Conservation (phyloP, 2,329 filamentous ascomycete species). For the Aspergillus tamarii region DNA sequence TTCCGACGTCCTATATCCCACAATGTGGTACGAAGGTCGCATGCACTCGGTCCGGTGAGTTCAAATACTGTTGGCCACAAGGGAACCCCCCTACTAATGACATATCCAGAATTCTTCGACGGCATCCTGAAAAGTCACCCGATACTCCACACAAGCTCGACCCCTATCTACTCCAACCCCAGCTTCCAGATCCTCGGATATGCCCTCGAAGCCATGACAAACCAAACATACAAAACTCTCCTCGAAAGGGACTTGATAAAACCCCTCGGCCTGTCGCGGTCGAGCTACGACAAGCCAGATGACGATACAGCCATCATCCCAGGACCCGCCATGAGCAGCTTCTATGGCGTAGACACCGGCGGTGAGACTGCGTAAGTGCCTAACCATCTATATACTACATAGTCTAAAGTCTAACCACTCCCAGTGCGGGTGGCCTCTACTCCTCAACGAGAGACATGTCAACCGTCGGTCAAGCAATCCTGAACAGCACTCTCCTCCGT, state of each 20-base stretch:
- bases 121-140: conserved; percentile 37
- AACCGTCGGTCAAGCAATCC: conserved; percentile 42
- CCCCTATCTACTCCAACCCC: conserved; percentile 53
- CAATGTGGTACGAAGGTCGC: background rate
- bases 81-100: no score
- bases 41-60: background rate
- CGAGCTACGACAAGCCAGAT: background rate
- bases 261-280: conserved; percentile 16
- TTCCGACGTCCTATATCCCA: background rate
- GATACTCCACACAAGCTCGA: conserved; percentile 45
- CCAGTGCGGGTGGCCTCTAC: conserved; percentile 3
- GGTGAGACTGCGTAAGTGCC: background rate
- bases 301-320: background rate
- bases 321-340: background rate
- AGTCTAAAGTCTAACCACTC: background rate
- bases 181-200: conserved; percentile 41
- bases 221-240: conserved; percentile 42
- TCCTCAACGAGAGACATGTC: conserved; percentile 44
- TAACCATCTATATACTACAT: background rate
- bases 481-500: conserved; percentile 38
- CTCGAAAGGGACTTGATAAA: conserved; percentile 43
- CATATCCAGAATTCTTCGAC: background rate
- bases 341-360: background rate
- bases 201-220: conserved; percentile 47
- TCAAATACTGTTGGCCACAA: background rate